phyloP scores from a whole-genome alignment of 2,329 filamentous ascomycete genomes.

The Penicillium paneum region DNA sequence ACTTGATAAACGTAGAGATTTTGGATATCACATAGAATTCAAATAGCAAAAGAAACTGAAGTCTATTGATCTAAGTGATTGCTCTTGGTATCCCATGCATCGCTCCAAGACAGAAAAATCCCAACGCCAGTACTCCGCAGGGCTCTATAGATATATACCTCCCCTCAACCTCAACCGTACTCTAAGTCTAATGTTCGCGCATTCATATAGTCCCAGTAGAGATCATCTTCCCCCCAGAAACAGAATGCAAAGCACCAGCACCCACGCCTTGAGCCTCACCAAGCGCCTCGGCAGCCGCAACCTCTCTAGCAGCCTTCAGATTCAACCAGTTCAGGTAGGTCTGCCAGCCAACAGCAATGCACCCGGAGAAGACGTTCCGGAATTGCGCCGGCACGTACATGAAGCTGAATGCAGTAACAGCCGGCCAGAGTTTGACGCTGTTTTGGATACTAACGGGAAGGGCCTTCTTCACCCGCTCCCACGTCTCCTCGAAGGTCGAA shows the following conservation, averaged over 20 bases:
- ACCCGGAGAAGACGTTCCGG: conserved; percentile 73
- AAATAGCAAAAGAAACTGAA: conserved; percentile 6
- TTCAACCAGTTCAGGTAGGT: conserved; percentile 84
- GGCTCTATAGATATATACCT: conserved; percentile 13
- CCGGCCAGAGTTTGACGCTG: conserved; percentile 83
- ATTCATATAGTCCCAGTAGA: conserved; percentile 16
- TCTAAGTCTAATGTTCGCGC: neutral
- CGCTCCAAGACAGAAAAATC: conserved; percentile 3
- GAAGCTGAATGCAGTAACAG: conserved; percentile 81
- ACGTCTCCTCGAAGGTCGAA: conserved; percentile 60
- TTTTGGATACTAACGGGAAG: conserved; percentile 75
- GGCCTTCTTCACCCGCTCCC: conserved; percentile 68
- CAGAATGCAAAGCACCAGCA: conserved; percentile 9
- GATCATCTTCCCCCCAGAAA: conserved; percentile 16
- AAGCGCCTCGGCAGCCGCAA: conserved; percentile 36
- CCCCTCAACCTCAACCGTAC: neutral
- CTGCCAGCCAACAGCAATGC: conserved; percentile 86
- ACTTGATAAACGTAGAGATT: neutral
- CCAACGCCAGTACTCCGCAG: conserved; percentile 5
- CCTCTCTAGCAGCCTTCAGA: conserved; percentile 63
- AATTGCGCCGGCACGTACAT: conserved; percentile 78
- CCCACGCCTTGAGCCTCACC: conserved; percentile 15
- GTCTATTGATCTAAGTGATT: conserved; percentile 14
- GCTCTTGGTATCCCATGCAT: conserved; percentile 21
- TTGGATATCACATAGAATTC: neutral